Conservation (phyloP, 208 protist species). For the Giardia muris region DNA sequence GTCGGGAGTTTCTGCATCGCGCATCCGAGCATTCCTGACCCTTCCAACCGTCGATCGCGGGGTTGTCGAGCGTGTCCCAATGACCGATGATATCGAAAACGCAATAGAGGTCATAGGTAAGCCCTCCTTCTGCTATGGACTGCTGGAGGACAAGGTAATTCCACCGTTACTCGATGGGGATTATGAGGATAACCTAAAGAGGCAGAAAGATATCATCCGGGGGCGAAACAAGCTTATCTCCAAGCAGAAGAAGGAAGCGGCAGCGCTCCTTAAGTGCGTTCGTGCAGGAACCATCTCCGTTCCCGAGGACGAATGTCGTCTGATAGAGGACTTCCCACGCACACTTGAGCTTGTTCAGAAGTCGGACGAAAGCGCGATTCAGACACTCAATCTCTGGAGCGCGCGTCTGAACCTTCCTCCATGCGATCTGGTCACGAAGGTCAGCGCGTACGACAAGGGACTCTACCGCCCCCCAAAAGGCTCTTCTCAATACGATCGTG, state of each 20-base stretch:
- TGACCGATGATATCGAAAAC: background rate
- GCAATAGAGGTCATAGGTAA: slow-evolving; percentile 14
- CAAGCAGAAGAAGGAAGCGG: too few species aligned
- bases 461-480: background rate
- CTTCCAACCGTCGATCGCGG: background rate
- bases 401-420: background rate
- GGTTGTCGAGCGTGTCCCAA: background rate
- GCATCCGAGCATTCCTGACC: slow-evolving; percentile 29
- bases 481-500: background rate
- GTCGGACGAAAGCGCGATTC: too few species aligned
- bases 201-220: background rate
- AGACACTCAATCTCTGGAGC: background rate
- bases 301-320: too few species aligned
- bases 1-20: background rate
- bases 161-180: background rate
- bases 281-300: too few species aligned
- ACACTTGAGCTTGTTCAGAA: too few species aligned
- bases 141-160: background rate
- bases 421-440: background rate
- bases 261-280: too few species aligned
- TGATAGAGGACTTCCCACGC: too few species aligned
- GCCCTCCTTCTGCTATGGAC: background rate
- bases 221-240: too few species aligned
- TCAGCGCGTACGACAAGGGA: background rate
- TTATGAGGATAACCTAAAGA: background rate